Conservation (phyloP, 257 asterid genomes). For the Linderniella brevidens region DNA sequence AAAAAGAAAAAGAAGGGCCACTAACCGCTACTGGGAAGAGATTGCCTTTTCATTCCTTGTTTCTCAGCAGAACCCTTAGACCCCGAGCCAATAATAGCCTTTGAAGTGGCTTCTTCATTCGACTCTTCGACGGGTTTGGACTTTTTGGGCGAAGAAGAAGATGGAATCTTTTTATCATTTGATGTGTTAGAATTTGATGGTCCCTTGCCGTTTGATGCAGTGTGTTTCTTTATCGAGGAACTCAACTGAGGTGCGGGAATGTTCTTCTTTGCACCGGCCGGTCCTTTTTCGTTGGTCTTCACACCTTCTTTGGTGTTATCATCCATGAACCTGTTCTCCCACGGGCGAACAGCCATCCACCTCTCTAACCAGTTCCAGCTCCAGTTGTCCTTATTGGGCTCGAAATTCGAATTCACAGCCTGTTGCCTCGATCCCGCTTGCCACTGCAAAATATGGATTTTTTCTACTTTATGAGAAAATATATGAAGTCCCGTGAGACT, state of each 20-base stretch:
- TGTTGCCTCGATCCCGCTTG: conserved; percentile 92
- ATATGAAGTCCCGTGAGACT: too few species aligned
- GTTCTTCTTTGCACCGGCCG: conserved; percentile 27
- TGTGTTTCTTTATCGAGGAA: conserved; percentile 30
- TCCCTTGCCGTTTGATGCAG: conserved; percentile 27
- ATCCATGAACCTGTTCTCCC: conserved; percentile 94
- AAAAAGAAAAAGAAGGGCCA: conserved; percentile 11
- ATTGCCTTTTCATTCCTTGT: conserved; percentile 65
- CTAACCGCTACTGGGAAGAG: conserved; percentile 68
- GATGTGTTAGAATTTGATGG: conserved; percentile 32
- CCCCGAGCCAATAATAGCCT: conserved; percentile 32
- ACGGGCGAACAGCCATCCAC: conserved; percentile 99
- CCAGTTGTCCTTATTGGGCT: conserved; percentile 89
- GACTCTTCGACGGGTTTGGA: conserved; percentile 48
- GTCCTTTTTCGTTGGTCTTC: conserved; percentile 32
- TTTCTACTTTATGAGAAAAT: neutral
- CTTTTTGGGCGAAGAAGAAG: conserved; percentile 39
- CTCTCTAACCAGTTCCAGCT: conserved; percentile 99
- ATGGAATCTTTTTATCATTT: conserved; percentile 36
- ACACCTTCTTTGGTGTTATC: conserved; percentile 59
- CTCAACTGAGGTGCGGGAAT: conserved; percentile 24
- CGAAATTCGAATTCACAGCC: conserved; percentile 33
- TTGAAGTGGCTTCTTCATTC: conserved; percentile 54
- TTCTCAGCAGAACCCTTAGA: conserved; percentile 26
- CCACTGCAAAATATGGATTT: conserved; percentile 50